These are phyloP conservation scores for Elaeis guineensis DNA, from an alignment of 176 grass and related monocot genomes.

Conservation along the genomic window DNA sequence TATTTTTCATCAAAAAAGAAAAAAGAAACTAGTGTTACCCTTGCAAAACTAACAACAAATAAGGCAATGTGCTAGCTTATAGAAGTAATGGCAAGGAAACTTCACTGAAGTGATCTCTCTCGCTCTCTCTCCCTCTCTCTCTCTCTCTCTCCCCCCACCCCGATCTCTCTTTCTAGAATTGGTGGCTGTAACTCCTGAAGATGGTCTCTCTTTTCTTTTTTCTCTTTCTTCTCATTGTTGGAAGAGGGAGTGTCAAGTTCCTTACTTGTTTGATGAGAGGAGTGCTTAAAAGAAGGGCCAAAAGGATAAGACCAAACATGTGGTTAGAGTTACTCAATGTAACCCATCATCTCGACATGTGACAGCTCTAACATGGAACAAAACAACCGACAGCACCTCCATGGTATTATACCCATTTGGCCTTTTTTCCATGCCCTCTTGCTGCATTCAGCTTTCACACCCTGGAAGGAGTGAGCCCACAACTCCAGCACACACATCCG, in stretches of 20 bases:
- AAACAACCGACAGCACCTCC: constrained; percentile 80
- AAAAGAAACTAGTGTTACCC: no score
- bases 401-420: constrained; percentile 53
- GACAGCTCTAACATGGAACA: constrained; percentile 73
- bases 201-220: no score
- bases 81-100: no score
- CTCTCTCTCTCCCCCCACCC: no score
- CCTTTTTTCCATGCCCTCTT: constrained; percentile 27
- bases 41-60: no score
- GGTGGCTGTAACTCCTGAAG: no score
- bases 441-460: constrained; percentile 30
- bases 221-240: neutral
- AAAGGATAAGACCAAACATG: constrained; percentile 35
- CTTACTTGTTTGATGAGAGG: neutral
- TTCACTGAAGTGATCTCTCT: no score
- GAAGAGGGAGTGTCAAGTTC: neutral
- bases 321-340: constrained; percentile 45
- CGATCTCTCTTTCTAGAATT: no score
- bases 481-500: constrained; percentile 6
- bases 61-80: no score
- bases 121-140: no score
- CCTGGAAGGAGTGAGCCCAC: constrained; percentile 25
- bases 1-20: no score
- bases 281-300: neutral
- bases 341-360: constrained; percentile 66